Conservation (phyloP, 306 rosid genomes). For the Dryas drummondii region DNA sequence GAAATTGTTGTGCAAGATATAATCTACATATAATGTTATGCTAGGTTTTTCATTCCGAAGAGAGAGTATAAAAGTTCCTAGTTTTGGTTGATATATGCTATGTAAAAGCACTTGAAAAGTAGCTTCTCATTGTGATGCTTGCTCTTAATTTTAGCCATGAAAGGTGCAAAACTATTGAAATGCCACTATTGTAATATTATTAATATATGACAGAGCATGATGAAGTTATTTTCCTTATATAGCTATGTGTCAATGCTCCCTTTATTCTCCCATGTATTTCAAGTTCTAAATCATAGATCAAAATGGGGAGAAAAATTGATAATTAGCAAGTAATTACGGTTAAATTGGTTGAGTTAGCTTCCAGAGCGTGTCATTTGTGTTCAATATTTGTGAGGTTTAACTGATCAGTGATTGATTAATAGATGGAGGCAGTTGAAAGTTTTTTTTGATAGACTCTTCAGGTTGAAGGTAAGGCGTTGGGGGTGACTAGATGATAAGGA, state of each 20-base stretch:
- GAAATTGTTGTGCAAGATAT: background rate
- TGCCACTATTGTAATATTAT: background rate
- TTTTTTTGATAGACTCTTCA: background rate
- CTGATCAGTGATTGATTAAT: background rate
- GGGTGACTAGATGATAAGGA: background rate
- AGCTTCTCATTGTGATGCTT: background rate
- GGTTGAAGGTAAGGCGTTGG: background rate
- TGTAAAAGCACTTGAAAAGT: background rate
- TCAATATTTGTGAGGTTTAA: background rate
- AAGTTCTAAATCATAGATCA: background rate
- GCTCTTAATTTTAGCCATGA: background rate
- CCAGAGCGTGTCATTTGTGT: background rate
- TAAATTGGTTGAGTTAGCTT: background rate
- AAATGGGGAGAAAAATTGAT: background rate
- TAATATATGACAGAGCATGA: background rate
- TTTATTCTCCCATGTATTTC: background rate
- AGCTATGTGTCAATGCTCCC: background rate
- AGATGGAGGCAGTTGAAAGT: background rate
- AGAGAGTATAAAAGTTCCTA: background rate
- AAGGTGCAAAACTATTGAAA: background rate
- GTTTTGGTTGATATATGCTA: background rate
- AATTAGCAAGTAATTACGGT: background rate
- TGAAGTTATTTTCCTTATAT: background rate
- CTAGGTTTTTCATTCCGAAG: background rate
- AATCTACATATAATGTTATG: background rate